Evolutionary conservation across 2,329 filamentous ascomycete species (phyloP).

Genomic region (Dothideomycetes sp.): DNA sequence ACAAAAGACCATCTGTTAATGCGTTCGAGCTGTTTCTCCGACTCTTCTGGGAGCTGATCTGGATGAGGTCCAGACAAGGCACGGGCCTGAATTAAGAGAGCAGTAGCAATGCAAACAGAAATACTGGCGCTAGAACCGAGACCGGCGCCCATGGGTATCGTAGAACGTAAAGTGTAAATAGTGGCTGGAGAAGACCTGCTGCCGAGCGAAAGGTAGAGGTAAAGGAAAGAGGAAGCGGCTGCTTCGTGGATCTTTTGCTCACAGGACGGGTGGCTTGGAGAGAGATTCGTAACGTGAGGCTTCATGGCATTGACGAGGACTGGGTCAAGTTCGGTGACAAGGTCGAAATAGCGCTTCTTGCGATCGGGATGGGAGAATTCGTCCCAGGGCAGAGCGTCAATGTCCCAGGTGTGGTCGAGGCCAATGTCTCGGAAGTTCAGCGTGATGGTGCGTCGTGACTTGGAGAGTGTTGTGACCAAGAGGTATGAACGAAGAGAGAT

Average conservation of each 20-base stretch:
- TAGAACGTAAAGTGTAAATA: slow-evolving; percentile 84
- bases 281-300: slow-evolving; percentile 67
- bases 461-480: slow-evolving; percentile 86
- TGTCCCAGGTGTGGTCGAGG: slow-evolving; percentile 85
- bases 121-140: slow-evolving; percentile 93
- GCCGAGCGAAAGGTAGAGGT: slow-evolving; percentile 82
- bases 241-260: slow-evolving; percentile 75
- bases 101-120: slow-evolving; percentile 75
- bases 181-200: slow-evolving; percentile 69
- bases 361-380: slow-evolving; percentile 70
- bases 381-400: slow-evolving; percentile 82
- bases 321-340: slow-evolving; percentile 66
- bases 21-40: slow-evolving; percentile 80
- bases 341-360: slow-evolving; percentile 91
- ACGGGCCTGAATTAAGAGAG: slow-evolving; percentile 77
- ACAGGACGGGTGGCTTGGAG: slow-evolving; percentile 54
- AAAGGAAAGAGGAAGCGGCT: slow-evolving; percentile 80
- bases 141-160: slow-evolving; percentile 84
- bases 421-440: slow-evolving; percentile 87
- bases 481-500: slow-evolving; percentile 95
- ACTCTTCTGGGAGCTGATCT: slow-evolving; percentile 80
- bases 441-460: slow-evolving; percentile 79
- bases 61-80: slow-evolving; percentile 84
- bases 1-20: slow-evolving; percentile 99
- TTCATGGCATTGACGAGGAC: slow-evolving; percentile 74